These are phyloP conservation scores for Phycomyces blakesleeanus DNA, from an alignment of 192 early-diverging fungal species.

Conservation along the genomic window DNA sequence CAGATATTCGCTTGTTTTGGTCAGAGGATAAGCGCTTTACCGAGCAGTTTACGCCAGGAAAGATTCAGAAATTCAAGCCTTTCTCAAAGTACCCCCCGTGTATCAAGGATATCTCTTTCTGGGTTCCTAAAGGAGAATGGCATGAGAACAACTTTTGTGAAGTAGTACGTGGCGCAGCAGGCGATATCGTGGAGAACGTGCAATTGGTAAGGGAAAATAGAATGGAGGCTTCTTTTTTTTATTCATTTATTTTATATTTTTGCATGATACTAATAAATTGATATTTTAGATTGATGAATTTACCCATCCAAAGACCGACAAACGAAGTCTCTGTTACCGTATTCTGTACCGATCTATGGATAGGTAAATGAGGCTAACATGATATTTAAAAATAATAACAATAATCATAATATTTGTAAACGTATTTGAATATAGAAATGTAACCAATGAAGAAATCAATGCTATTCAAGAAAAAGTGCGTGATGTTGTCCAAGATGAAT, in stretches of 20 bases:
- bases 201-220: constrained; percentile 54
- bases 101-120: constrained; percentile 95
- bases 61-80: constrained; percentile 73
- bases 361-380: constrained; percentile 52
- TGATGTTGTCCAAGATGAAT: constrained; percentile 52
- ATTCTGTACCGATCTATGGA: constrained; percentile 98
- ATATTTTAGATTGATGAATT: constrained; percentile 80
- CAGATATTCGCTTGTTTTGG: constrained; percentile 98
- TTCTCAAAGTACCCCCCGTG: constrained; percentile 91
- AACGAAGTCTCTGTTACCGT: constrained; percentile 82
- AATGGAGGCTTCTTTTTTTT: not conserved
- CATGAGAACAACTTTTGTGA: constrained; percentile 96
- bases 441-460: constrained; percentile 94
- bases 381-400: too few species aligned
- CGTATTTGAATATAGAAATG: constrained; percentile 53
- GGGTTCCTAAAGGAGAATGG: constrained; percentile 61
- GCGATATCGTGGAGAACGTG: constrained; percentile 89
- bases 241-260: not conserved
- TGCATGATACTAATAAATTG: constrained; percentile 7
- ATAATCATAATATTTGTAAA: too few species aligned
- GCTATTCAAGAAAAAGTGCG: constrained; percentile 81
- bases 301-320: constrained; percentile 79
- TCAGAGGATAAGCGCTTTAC: constrained; percentile 82
- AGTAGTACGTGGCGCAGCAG: constrained; percentile 85
- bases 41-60: constrained; percentile 68